Evolutionary conservation across 2,329 filamentous ascomycete species (phyloP).

Genomic region (Ophiobolus disseminans): DNA sequence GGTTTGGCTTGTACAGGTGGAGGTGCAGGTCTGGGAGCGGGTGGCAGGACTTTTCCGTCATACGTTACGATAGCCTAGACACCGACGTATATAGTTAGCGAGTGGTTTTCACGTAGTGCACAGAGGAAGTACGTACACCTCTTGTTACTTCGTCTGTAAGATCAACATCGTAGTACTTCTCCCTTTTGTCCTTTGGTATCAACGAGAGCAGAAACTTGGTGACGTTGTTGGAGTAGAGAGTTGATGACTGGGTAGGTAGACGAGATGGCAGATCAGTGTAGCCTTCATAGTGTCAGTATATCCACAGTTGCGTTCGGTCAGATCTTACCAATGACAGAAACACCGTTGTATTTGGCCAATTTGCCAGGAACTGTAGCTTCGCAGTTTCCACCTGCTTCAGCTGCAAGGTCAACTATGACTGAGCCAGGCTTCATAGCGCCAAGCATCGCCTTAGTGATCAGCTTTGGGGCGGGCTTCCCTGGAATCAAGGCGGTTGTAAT

Average conservation of each 20-base stretch:
- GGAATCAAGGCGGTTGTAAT: slow-evolving; percentile 93
- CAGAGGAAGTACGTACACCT: no score
- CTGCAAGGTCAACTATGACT: slow-evolving; percentile 85
- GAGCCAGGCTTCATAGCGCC: slow-evolving; percentile 89
- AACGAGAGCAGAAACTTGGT: slow-evolving; percentile 87
- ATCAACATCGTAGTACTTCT: slow-evolving; percentile 81
- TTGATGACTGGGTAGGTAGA: slow-evolving; percentile 86
- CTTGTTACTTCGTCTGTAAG: slow-evolving; percentile 85
- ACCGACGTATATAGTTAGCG: no score
- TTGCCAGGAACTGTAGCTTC: slow-evolving; percentile 79
- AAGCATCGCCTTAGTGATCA: slow-evolving; percentile 83
- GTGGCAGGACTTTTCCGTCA: slow-evolving; percentile 76
- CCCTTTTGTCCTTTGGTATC: slow-evolving; percentile 75
- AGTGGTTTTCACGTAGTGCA: no score
- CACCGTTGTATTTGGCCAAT: slow-evolving; percentile 73
- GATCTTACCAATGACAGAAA: slow-evolving; percentile 78
- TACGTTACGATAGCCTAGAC: slow-evolving; percentile 85
- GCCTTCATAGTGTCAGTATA: slow-evolving; percentile 53
- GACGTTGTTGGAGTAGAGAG: slow-evolving; percentile 92
- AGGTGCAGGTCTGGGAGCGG: slow-evolving; percentile 72
- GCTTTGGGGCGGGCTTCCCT: slow-evolving; percentile 79
- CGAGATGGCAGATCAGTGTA: slow-evolving; percentile 89
- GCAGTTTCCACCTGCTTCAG: slow-evolving; percentile 88
- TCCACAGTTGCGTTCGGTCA: no score
- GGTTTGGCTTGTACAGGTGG: slow-evolving; percentile 61